Conservation (phyloP, 1,139 yeast species). For the Debaryomycetaceae sp. region DNA sequence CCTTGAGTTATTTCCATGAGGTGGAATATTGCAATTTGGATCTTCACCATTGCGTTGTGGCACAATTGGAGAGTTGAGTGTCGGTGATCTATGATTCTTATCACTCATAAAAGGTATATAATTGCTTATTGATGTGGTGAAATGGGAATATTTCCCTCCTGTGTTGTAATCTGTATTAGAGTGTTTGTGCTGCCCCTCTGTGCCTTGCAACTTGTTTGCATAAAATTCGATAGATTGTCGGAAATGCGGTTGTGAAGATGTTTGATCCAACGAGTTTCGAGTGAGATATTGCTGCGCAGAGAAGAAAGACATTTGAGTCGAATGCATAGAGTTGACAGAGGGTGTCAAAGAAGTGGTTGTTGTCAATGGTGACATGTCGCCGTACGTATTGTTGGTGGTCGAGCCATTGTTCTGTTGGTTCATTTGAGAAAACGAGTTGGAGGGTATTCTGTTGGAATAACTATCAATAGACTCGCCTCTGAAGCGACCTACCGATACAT, state of each 20-base stretch:
- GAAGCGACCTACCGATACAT: conserved; percentile 8
- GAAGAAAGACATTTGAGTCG: conserved; percentile 44
- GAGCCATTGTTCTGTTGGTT: background rate
- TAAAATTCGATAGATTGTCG: conserved; percentile 35
- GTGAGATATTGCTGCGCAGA: conserved; percentile 44
- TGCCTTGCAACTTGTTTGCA: conserved; percentile 23
- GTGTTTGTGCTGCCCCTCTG: conserved; percentile 16
- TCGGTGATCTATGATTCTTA: conserved; percentile 23
- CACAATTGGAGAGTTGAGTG: conserved; percentile 9
- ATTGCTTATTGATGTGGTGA: conserved; percentile 38
- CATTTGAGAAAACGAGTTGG: conserved; percentile 2
- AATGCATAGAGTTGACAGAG: conserved; percentile 39
- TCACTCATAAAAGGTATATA: conserved; percentile 47
- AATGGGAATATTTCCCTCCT: conserved; percentile 31
- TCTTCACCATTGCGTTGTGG: conserved; percentile 11
- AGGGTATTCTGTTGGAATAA: conserved; percentile 10
- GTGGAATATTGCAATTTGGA: background rate
- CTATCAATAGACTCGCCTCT: conserved; percentile 16
- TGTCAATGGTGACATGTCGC: conserved; percentile 42
- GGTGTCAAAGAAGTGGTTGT: conserved; percentile 47
- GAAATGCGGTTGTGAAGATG: conserved; percentile 24
- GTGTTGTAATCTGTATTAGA: conserved; percentile 13
- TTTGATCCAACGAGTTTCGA: conserved; percentile 38
- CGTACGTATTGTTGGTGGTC: conserved; percentile 6
- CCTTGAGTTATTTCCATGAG: conserved; percentile 17